phyloP scores from a whole-genome alignment of 179 eudicot species.

The Sideroxylon spinosum region DNA sequence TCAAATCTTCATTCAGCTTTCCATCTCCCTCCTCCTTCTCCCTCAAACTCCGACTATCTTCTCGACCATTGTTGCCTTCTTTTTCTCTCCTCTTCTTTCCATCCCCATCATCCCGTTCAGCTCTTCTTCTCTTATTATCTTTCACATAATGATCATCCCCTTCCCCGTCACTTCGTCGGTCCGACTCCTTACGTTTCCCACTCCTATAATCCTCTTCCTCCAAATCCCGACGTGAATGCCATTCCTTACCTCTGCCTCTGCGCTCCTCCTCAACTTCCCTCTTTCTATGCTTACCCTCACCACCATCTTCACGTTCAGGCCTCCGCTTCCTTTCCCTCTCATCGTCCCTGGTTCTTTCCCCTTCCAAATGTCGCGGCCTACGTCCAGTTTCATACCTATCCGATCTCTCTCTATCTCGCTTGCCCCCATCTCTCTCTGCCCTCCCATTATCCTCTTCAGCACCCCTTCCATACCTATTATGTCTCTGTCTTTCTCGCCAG shows the following conservation, averaged over 20 bases:
- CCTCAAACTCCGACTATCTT: conserved; percentile 9
- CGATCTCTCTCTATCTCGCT: no score
- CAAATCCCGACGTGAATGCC: not conserved
- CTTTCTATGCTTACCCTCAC: no score
- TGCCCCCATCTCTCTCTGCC: no score
- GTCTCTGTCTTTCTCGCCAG: not conserved
- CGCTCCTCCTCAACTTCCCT: no score
- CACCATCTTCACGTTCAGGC: no score
- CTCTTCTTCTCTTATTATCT: conserved; percentile 21
- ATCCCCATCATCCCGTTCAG: conserved; percentile 12
- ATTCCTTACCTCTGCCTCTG: no score
- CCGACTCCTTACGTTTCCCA: not conserved
- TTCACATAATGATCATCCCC: not conserved
- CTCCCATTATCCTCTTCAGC: no score
- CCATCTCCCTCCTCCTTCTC: conserved; percentile 17
- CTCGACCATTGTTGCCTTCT: conserved; percentile 10
- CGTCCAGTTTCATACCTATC: no score
- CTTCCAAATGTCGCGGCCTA: no score
- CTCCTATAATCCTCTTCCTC: not conserved
- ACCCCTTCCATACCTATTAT: no score
- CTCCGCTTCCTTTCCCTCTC: no score
- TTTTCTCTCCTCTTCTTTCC: conserved; percentile 18
- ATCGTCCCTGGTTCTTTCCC: no score
- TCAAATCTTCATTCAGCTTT: conserved; percentile 24
- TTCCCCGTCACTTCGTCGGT: not conserved